Percentiles rank a stretch among this genome's conserved stretches.
phyloP scores from a whole-genome alignment of 306 rosid genomes.

The Adenanthera pavonina region DNA sequence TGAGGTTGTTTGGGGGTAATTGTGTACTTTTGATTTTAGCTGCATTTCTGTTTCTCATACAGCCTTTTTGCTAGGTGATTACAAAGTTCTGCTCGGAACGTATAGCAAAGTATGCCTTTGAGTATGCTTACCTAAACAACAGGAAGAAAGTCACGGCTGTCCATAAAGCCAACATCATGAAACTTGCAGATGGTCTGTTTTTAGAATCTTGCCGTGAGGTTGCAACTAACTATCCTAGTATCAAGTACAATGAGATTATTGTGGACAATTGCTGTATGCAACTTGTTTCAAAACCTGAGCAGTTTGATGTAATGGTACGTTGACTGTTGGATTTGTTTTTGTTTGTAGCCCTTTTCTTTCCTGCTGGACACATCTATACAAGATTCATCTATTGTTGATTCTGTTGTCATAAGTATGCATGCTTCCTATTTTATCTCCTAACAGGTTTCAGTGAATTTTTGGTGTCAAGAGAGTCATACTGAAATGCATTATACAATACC shows the following conservation, averaged over 20 bases:
- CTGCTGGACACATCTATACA: background rate
- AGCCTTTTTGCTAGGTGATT: constrained; percentile 34
- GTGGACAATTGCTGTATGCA: constrained; percentile 47
- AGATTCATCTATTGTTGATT: background rate
- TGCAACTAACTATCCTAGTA: constrained; percentile 63
- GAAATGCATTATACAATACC: background rate
- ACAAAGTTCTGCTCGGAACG: constrained; percentile 47
- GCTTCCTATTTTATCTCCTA: background rate
- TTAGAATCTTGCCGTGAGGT: constrained; percentile 49
- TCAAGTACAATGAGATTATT: constrained; percentile 67
- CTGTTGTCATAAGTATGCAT: background rate
- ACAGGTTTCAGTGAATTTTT: background rate
- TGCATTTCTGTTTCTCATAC: constrained; percentile 35
- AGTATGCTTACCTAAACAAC: constrained; percentile 46
- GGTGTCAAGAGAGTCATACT: background rate
- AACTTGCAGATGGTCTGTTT: constrained; percentile 49
- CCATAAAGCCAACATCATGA: constrained; percentile 46
- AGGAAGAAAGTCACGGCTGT: constrained; percentile 45
- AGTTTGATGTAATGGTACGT: constrained; percentile 45
- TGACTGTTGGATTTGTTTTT: background rate
- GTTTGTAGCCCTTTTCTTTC: background rate
- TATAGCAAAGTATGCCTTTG: constrained; percentile 44
- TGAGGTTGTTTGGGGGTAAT: background rate
- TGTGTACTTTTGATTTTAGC: constrained; percentile 4
- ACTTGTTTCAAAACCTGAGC: constrained; percentile 49